These are phyloP conservation scores for Amyloporia xantha DNA, from an alignment of 768 basidiomycete genomes.

Conservation along the genomic window DNA sequence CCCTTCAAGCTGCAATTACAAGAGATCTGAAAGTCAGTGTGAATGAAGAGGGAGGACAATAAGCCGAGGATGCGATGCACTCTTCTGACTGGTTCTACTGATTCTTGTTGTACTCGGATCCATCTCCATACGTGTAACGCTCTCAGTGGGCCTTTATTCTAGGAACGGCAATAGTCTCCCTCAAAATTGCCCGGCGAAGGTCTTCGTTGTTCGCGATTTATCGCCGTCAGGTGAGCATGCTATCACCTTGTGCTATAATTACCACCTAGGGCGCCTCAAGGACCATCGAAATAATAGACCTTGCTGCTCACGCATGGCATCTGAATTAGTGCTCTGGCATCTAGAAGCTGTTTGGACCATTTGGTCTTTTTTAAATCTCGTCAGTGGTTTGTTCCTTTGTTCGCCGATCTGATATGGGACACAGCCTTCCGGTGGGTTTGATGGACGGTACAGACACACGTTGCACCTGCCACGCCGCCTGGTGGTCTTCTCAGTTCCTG, in stretches of 20 bases:
- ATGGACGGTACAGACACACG: not conserved
- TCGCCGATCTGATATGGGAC: not conserved
- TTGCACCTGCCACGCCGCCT: not conserved
- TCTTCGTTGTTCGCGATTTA: too few species aligned
- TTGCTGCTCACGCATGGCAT: too few species aligned
- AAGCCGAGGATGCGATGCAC: not conserved
- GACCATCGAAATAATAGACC: too few species aligned
- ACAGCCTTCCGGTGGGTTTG: not conserved
- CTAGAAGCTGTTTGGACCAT: not conserved
- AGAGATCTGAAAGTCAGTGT: not conserved
- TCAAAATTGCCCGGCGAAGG: too few species aligned
- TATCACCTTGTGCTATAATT: not conserved
- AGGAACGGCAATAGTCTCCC: too few species aligned
- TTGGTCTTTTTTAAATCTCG: not conserved
- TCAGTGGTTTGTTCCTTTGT: not conserved
- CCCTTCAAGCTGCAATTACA: not conserved
- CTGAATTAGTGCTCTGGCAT: not conserved
- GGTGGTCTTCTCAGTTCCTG: not conserved
- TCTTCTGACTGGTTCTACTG: not conserved
- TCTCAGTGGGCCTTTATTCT: too few species aligned
- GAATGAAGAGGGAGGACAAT: not conserved
- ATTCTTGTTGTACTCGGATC: not conserved
- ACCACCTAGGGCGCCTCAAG: too few species aligned
- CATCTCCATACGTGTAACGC: too few species aligned
- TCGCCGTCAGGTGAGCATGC: too few species aligned